phyloP scores from a whole-genome alignment of 805 yeast species.

The Zygoascus biomembranicola region DNA sequence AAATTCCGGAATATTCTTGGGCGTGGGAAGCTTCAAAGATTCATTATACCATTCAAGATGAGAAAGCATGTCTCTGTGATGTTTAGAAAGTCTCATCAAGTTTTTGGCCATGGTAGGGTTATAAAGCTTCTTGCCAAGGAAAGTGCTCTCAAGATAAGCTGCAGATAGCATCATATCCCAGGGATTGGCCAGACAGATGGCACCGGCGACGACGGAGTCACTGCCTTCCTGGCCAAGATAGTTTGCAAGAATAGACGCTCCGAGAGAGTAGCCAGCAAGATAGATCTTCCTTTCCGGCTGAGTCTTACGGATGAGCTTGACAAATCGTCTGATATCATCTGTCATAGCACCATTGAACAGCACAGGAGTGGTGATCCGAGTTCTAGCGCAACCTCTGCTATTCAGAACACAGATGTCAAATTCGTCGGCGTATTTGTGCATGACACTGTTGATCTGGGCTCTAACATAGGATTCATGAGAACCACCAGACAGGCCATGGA shows the following conservation, averaged over 20 bases:
- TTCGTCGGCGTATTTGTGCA: slow-evolving; percentile 19
- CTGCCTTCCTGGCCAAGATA: slow-evolving; percentile 60
- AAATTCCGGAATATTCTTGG: slow-evolving; percentile 41
- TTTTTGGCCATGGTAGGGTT: slow-evolving; percentile 44
- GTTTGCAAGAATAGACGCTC: slow-evolving; percentile 64
- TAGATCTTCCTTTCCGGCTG: slow-evolving; percentile 62
- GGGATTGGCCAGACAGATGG: slow-evolving; percentile 55
- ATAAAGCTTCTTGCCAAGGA: slow-evolving; percentile 40
- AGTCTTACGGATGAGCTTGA: slow-evolving; percentile 39
- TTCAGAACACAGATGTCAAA: slow-evolving; percentile 67
- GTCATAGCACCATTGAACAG: slow-evolving; percentile 67
- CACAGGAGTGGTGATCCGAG: slow-evolving; percentile 58
- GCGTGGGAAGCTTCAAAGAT: slow-evolving; percentile 19
- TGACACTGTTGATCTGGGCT: slow-evolving; percentile 26
- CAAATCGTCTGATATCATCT: slow-evolving; percentile 53
- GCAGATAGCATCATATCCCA: slow-evolving; percentile 62
- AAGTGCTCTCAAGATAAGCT: slow-evolving; percentile 33
- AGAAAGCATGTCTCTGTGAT: slow-evolving; percentile 35
- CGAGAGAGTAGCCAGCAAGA: slow-evolving; percentile 74
- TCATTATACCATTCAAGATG: slow-evolving; percentile 24
- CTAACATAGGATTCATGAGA: slow-evolving; percentile 74
- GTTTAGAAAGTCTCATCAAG: slow-evolving; percentile 35
- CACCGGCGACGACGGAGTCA: slow-evolving; percentile 38
- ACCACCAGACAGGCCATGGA: slow-evolving; percentile 82
- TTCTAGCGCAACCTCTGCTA: slow-evolving; percentile 68